Evolutionary conservation across 169 alveolate genomes (phyloP).

Genomic region (Eimeria tenella): DNA sequence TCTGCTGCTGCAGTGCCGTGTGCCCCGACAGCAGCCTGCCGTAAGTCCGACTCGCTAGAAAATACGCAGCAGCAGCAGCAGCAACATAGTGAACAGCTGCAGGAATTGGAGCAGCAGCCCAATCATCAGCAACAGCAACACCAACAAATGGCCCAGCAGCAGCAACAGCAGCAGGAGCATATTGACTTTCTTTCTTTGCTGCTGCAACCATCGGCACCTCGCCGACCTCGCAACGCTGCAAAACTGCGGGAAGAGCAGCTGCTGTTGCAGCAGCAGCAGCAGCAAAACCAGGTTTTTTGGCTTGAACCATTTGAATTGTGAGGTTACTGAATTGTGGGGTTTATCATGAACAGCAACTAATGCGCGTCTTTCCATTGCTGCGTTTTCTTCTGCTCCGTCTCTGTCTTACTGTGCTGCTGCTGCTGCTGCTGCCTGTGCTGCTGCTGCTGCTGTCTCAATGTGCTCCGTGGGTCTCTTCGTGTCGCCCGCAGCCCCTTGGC

Average conservation of each 20-base stretch:
- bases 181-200: not conserved
- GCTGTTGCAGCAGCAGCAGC: constrained; percentile 4
- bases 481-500: no score
- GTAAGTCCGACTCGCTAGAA: not conserved
- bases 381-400: no score
- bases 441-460: no score
- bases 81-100: not conserved
- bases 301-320: not conserved
- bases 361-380: no score
- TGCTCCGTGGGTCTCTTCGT: no score
- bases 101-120: not conserved
- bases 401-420: no score
- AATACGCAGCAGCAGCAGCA: no score
- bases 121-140: not conserved
- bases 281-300: not conserved
- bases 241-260: not conserved
- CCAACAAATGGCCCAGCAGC: not conserved
- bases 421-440: no score
- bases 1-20: not conserved
- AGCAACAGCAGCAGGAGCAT: constrained; percentile 9
- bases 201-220: not conserved
- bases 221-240: constrained; percentile 20
- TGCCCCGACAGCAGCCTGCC: not conserved
- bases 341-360: no score
- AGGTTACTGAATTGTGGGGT: not conserved